Evolutionary conservation across 768 basidiomycete species (phyloP), one percentile per base, ranked within the genome.

Genomic region (Serendipita sp.): DNA sequence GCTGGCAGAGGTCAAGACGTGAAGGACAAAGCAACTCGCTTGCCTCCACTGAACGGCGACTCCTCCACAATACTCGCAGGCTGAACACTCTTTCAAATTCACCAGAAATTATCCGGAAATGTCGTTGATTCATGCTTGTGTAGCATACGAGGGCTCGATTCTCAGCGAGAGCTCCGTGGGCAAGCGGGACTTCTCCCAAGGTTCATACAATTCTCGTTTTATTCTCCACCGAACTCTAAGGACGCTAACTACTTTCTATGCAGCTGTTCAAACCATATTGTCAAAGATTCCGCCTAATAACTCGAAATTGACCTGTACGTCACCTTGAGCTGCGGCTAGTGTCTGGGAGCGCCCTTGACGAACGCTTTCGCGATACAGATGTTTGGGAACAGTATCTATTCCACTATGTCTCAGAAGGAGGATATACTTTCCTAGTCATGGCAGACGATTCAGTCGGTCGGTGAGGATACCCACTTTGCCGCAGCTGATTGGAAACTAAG

Each of bases 221-320:
- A 38, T 5, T 14, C 14, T 5, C 34, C 34, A 38, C 34, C 7
- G 34, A 38, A 14, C 7, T n/a, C 45, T 7, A 48, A 48, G 45
- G 5, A n/a, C 20, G 26, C 20, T 28, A 48, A 20, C 7, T 43
- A 34, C 17, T 17, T 13, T 45, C 1, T 9, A 31, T 20, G 50
- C 67, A 90, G 90, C 90, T 17, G 87, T 85, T 1, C 83, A 90
- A 68, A 90, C 86, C 0, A 96, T 98, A 66, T 77, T 99, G 41
- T 86, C 85, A 50, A 95, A 94, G 78, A 97, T 99, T 70, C 93
- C 95, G 0, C 93, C 90, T 2, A 91, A 91, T 70, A 82, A 88
- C 71, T 82, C 80, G 73, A 82, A 78, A 66, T 71, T 75, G 48
- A 74, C 74, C 33, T 74, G 71, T 74, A 22, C 65, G 69, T 68